Evolutionary conservation across 305 asterid species (phyloP), one percentile per base, ranked within the genome.

Genomic region (Solanum hybrid): DNA sequence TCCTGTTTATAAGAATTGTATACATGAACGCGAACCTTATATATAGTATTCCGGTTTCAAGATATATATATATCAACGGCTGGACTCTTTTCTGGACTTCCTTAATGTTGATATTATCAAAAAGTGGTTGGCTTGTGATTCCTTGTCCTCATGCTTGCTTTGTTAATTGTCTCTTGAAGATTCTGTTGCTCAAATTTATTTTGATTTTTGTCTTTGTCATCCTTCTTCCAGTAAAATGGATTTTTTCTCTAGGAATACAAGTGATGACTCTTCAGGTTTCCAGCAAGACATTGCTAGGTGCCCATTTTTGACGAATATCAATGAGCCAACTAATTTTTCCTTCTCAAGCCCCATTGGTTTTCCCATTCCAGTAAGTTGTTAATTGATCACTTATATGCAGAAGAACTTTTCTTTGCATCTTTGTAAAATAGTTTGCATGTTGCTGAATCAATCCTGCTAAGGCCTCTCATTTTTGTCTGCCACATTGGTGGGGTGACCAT

Each of bases 301-400:
- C 88, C 99, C 99, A 76, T 97, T 97, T 92, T 90, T 97, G 96
- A 94, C 95, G 88, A 96, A 95, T 95, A 96, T 97, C 91, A 93
- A 95, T 86, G 98, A 96, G 91, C 99, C 99, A 22, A 97, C 98
- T 76, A 95, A 94, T 91, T 94, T 96, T 90, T 97, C 99, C 91
- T 95, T 97, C 92, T 92, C 98, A 88, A 86, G 95, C 51, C 79
- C 98, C 42, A 88, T 90, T 91, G 91, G 95, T 92, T 87, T 92
- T 90, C 95, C 97, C 7, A 31, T 92, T 86, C 95, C 96, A 13
- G 99, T 95, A 92, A 94, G 96, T 92, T 88, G 37, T 78, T 22
- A 78, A 87, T 17, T 84, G 11, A 17, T 84, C 40, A 46, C 29
- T 82, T 17, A 46, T 46, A 1, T 84, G 87, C 75, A 29, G 73